phyloP scores from a whole-genome alignment of 2,329 filamentous ascomycete species.

The Cordyceps militaris region DNA sequence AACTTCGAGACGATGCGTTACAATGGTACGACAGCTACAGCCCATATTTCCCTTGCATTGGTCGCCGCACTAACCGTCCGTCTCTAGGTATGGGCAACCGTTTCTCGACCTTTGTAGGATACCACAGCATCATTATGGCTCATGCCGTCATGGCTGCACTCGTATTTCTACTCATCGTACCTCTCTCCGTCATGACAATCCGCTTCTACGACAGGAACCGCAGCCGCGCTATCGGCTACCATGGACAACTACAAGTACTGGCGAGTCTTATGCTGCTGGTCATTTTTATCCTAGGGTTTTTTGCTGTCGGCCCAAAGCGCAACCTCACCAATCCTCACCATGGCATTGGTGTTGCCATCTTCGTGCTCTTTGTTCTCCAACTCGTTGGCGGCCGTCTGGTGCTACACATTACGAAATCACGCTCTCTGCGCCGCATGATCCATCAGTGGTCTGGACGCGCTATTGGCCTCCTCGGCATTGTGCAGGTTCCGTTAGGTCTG shows the following conservation, averaged over 20 bases:
- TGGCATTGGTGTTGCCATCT: conserved; percentile 74
- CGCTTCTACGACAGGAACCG: conserved; percentile 61
- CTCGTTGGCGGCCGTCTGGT: conserved; percentile 62
- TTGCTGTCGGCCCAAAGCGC: conserved; percentile 66
- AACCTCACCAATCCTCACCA: conserved; percentile 78
- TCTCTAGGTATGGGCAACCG: conserved; percentile 73
- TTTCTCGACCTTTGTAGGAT: conserved; percentile 61
- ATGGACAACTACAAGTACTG: conserved; percentile 68
- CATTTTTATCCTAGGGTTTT: conserved; percentile 67
- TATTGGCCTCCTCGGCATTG: conserved; percentile 73
- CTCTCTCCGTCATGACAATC: conserved; percentile 64
- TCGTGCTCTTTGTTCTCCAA: conserved; percentile 65
- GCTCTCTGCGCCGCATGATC: conserved; percentile 52
- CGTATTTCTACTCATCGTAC: conserved; percentile 67
- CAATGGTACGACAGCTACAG: conserved; percentile 55
- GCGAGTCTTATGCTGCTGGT: conserved; percentile 61
- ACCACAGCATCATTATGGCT: conserved; percentile 61
- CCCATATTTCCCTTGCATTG: not conserved
- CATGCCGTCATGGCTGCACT: conserved; percentile 68
- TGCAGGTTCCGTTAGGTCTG: conserved; percentile 81
- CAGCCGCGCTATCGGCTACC: conserved; percentile 56
- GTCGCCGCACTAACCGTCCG: conserved; percentile 12
- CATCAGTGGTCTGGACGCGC: conserved; percentile 83
- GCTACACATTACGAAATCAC: conserved; percentile 40
- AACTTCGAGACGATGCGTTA: conserved; percentile 79